Percentiles rank a stretch among this genome's conserved stretches.
These are phyloP conservation scores for Sparassis latifolia DNA, from an alignment of 1,284 basidiomycete species.

Conservation along the genomic window DNA sequence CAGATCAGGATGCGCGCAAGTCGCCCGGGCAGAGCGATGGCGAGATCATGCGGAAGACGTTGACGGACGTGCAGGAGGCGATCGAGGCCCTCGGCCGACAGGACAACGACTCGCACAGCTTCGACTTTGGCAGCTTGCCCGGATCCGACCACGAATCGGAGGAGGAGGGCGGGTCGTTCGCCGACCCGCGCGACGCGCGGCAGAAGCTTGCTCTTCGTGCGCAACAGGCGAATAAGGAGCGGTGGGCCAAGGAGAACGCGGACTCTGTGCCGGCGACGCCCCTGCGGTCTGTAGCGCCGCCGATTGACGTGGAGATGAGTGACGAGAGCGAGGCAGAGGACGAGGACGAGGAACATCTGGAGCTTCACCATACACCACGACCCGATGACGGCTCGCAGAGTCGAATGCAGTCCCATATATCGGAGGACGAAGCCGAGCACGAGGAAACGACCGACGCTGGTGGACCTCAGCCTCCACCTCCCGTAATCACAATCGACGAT, in stretches of 20 bases:
- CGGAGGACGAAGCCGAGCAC: constrained; percentile 56
- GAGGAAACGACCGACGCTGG: constrained; percentile 23
- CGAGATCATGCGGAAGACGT: constrained; percentile 68
- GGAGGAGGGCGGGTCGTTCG: constrained; percentile 35
- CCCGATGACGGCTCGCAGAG: constrained; percentile 19
- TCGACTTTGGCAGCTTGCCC: constrained; percentile 63
- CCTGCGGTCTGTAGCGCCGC: constrained; percentile 42
- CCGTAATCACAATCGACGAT: constrained; percentile 7
- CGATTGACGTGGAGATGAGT: constrained; percentile 70
- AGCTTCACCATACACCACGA: constrained; percentile 7
- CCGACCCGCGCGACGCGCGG: constrained; percentile 61
- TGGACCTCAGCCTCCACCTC: constrained; percentile 1
- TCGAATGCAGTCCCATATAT: constrained; percentile 48
- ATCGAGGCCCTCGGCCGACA: constrained; percentile 68
- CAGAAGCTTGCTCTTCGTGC: constrained; percentile 73
- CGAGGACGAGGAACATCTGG: constrained; percentile 23
- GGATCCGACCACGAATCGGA: constrained; percentile 44
- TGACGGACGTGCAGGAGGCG: constrained; percentile 84
- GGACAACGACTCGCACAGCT: constrained; percentile 54
- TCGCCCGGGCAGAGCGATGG: constrained; percentile 21
- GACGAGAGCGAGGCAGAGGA: constrained; percentile 72
- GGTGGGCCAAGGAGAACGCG: constrained; percentile 39
- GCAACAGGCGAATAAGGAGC: constrained; percentile 46
- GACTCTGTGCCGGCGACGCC: constrained; percentile 31
- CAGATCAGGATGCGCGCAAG: not conserved